Conservation (phyloP, 73 alveolate species). For the Halteria grandinella region DNA sequence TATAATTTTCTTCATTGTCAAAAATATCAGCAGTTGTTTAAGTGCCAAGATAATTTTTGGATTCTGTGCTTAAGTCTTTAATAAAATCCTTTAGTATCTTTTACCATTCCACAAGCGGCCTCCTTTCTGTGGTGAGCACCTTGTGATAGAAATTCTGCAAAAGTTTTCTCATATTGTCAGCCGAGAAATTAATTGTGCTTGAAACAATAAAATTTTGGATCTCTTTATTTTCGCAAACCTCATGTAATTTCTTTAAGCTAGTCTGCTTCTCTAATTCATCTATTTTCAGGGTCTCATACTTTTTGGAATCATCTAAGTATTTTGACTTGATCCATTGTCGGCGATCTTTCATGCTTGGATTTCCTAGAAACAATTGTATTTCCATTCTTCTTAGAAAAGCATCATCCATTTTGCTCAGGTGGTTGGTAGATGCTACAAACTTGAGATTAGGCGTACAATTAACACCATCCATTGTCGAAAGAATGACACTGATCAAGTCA, state of each 20-base stretch:
- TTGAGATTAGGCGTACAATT: background rate
- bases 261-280: background rate
- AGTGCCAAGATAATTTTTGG: background rate
- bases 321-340: background rate
- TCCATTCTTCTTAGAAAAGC: slow-evolving; percentile 19
- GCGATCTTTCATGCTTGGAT: background rate
- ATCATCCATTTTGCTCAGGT: background rate
- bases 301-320: too few species aligned
- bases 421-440: slow-evolving; percentile 15
- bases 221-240: background rate
- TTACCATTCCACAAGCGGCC: background rate
- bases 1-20: background rate
- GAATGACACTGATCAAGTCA: background rate
- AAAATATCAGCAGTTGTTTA: background rate
- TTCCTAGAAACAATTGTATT: background rate
- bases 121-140: background rate
- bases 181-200: background rate
- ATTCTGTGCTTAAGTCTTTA: background rate
- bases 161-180: background rate
- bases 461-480: background rate
- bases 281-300: too few species aligned
- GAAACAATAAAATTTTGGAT: background rate
- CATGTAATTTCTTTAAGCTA: background rate
- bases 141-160: background rate
- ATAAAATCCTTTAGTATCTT: too few species aligned